Evolutionary conservation across 2,329 filamentous ascomycete genomes (phyloP), one percentile per base, ranked within the genome.

Genomic region (Cordyceps cicadae): DNA sequence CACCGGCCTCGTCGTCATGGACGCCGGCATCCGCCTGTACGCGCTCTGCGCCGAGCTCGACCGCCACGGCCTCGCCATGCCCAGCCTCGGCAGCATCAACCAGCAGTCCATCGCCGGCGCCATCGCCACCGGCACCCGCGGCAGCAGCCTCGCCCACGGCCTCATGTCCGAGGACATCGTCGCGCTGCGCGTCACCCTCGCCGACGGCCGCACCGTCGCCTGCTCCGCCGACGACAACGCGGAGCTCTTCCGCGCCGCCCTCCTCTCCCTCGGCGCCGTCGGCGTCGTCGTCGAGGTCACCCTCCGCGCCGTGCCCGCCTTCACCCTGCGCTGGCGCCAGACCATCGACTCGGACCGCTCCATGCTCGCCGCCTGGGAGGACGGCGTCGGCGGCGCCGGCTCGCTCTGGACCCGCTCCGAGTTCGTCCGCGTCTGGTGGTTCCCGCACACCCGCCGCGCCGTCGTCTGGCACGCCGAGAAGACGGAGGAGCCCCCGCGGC

Each of bases 401-500:
- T 81, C 82, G 39, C 79, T 97, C 15, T 97, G 94, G 93, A 90
- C 84, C 1, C 82, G 86, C 63, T 85, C 87, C 63, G 92, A 97
- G 73, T 99, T 93, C 70, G 90, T 95, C 29, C 84, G 94, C 32
- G 91, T 97, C 32, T 99, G 94, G 93, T 99, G 94, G 94, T 87
- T 96, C 70, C 94, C 94, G 0, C 96, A 97, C 75, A 91, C 89
- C 70, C 85, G 90, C 60, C 84, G 90, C 51, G 91, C 90, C 0
- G 89, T 97, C 53, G 83, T 95, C 51, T 99, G 94, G 94, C 84
- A 85, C 46, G 94, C 92, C n/a, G 82, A 91, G 53, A 88, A 89
- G 71, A 91, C 90, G 0, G 77, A 84, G 9, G 83, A 87, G 61
- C 78, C 85, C 0, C 75, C 81, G 46, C 76, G 76, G 17, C 76